Conservation (phyloP, 225 moss, liverwort and hornwort genomes). For the Neckera pumila region DNA sequence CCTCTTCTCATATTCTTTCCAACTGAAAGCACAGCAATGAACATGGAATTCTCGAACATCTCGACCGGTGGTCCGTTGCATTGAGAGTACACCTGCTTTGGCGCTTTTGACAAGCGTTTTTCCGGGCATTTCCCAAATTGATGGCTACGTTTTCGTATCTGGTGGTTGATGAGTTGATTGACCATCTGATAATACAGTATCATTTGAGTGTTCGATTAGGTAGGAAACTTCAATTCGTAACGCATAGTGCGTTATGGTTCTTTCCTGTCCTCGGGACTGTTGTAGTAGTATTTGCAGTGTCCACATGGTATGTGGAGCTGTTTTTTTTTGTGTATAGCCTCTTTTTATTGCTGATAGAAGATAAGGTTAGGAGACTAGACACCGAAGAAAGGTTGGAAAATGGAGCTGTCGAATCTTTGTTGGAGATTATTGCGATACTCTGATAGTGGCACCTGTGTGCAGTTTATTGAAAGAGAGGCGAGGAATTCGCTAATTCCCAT, state of each 20-base stretch:
- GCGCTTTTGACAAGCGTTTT: background rate
- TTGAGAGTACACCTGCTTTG: background rate
- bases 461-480: conserved; percentile 12
- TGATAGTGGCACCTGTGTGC: conserved; percentile 8
- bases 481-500: background rate
- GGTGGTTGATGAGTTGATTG: background rate
- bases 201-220: background rate
- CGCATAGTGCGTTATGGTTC: background rate
- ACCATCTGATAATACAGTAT: background rate
- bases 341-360: background rate
- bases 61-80: background rate
- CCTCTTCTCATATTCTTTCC: background rate
- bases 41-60: background rate
- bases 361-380: background rate
- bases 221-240: background rate
- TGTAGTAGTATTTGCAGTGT: background rate
- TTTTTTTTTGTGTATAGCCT: background rate
- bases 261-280: background rate
- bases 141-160: background rate
- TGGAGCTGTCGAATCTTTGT: background rate
- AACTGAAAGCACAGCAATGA: background rate
- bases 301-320: background rate
- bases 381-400: background rate
- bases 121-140: background rate
- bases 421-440: conserved; percentile 1